Evolutionary conservation across 495 filamentous ascomycete genomes (phyloP), one percentile per base, ranked within the genome.

Genomic region (Xylaria longipes): DNA sequence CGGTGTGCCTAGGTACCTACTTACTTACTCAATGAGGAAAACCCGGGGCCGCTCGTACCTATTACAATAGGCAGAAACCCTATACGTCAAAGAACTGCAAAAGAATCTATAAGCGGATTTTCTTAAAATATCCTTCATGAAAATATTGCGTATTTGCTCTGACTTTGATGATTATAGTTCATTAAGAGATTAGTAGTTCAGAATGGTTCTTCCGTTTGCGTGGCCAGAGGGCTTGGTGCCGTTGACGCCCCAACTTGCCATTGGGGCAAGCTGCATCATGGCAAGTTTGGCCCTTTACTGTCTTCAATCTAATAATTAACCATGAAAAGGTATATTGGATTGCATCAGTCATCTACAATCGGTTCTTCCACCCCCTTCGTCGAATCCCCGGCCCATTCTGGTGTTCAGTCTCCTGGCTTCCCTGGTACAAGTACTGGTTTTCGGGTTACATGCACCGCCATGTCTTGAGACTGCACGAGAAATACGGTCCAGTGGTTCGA

Each of bases 401-500:
- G n/a, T 31, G 46, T 4, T 33, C 67, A 7, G 25, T 63, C 22
- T 66, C 68, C 25, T 56, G 68, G 50, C 5, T 71, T 6, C 61
- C 68, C 9, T 67, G 33, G 41, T 67, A 69, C 60, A 29, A 57
- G 14, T 31, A 33, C 50, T 65, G 45, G 11, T 45, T 71, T 45
- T 60, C 67, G 14, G 68, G 68, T 11, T 29, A 65, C 29, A 41
- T 60, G 46, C 60, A 70, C 35, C 45, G 12, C 11, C 66, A 64
- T 48, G 57, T 73, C 7, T 43, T 46, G 15, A 39, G 43, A 25
- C 73, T 85, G 37, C 84, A 85, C 68, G 74, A 80, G 37, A 75
- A 73, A 70, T 82, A 86, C 62, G 83, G 84, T 5, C 77, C 74
- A 3, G 75, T 83, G 20, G 82, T 86, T 7, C 80, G 82, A 37